Evolutionary conservation across 2,329 filamentous ascomycete genomes (phyloP).

Genomic region (Penicillium griseofulvum): DNA sequence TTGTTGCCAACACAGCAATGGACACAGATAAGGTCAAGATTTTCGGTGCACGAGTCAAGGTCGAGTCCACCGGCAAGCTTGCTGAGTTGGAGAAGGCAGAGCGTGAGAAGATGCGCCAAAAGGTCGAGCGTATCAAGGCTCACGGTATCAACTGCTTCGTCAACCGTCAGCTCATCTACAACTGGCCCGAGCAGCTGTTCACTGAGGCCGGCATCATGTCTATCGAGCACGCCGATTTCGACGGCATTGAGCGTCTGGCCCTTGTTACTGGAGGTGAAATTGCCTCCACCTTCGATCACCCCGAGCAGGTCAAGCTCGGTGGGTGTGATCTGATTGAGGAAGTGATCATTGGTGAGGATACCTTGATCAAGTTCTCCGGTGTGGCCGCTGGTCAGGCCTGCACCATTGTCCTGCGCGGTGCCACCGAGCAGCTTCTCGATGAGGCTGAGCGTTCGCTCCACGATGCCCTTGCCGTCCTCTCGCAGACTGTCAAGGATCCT

Average conservation of each 20-base stretch:
- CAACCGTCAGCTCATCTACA: constrained; percentile 98
- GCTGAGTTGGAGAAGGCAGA: constrained; percentile 98
- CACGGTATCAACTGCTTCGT: constrained; percentile 99
- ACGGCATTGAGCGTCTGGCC: constrained; percentile 91
- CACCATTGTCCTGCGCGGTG: constrained; percentile 93
- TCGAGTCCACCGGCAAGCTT: constrained; percentile 91
- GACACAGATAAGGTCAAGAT: constrained; percentile 99
- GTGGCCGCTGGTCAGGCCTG: constrained; percentile 91
- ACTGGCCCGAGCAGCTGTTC: constrained; percentile 99
- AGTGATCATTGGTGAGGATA: constrained; percentile 97
- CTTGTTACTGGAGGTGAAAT: constrained; percentile 97
- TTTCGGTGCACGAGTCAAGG: constrained; percentile 95
- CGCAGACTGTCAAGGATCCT: constrained; percentile 92
- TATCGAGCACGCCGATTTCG: constrained; percentile 98
- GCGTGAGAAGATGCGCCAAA: constrained; percentile 98
- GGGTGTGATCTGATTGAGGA: constrained; percentile 96
- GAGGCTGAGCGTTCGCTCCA: constrained; percentile 95
- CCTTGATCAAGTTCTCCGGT: constrained; percentile 93
- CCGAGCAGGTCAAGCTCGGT: constrained; percentile 92
- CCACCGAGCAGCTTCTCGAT: constrained; percentile 93
- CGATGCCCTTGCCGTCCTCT: constrained; percentile 92
- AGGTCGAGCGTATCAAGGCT: constrained; percentile 97
- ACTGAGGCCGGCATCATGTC: constrained; percentile 97
- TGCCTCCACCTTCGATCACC: constrained; percentile 95
- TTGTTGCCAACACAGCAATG: constrained; percentile 98